Conservation (phyloP, 371 early-diverging fungal species). For the Rhizomucor pusillus region DNA sequence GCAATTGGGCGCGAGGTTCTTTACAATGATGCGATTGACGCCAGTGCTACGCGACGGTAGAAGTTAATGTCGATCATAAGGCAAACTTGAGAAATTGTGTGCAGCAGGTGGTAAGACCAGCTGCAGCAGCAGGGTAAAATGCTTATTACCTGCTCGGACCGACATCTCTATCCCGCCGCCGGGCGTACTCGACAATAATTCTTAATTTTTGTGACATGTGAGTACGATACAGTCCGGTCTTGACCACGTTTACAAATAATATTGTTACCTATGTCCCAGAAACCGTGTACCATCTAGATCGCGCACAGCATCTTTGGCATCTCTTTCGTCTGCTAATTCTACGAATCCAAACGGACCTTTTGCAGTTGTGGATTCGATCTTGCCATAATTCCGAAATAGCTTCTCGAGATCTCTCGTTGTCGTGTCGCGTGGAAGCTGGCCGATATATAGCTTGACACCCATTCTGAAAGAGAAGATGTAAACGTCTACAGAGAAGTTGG, state of each 20-base stretch:
- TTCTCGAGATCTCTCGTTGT: conserved; percentile 60
- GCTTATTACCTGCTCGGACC: too few species aligned
- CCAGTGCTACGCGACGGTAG: not conserved
- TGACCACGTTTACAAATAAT: not conserved
- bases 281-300: conserved; percentile 60
- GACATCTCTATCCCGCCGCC: too few species aligned
- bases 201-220: too few species aligned
- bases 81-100: too few species aligned
- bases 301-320: conserved; percentile 57
- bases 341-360: conserved; percentile 65
- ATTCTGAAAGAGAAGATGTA: conserved; percentile 15
- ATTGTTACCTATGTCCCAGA: conserved; percentile 45
- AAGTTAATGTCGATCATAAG: too few species aligned
- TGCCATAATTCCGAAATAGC: conserved; percentile 59
- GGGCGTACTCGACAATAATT: too few species aligned
- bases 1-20: conserved; percentile 62
- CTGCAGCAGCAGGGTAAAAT: too few species aligned
- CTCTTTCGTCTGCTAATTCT: conserved; percentile 9
- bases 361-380: conserved; percentile 62
- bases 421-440: conserved; percentile 62
- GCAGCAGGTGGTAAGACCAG: too few species aligned
- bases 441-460: conserved; percentile 65
- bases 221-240: not conserved
- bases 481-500: too few species aligned
- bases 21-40: conserved; percentile 56